Conservation (phyloP, 2,329 filamentous ascomycete species). For the Ophiostoma australiae region DNA sequence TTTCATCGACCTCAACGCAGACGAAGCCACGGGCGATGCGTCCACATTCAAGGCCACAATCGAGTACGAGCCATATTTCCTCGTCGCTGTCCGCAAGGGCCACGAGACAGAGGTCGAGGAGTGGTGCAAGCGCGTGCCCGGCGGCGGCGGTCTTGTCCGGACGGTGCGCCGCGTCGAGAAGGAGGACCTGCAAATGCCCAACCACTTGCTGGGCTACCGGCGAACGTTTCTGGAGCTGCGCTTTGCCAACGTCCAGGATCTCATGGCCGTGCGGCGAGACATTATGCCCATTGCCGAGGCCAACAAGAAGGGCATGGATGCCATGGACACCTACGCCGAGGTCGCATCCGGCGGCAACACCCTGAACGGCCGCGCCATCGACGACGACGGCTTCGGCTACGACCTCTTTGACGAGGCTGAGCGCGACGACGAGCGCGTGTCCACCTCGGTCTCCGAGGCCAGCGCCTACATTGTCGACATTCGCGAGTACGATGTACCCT, state of each 20-base stretch:
- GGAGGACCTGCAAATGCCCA: constrained; percentile 91
- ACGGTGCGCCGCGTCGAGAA: constrained; percentile 72
- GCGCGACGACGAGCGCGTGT: constrained; percentile 60
- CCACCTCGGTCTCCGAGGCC: constrained; percentile 62
- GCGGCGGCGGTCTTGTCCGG: constrained; percentile 77
- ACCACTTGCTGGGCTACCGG: constrained; percentile 87
- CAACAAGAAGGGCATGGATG: constrained; percentile 93
- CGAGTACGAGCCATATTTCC: constrained; percentile 94
- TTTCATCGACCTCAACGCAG: constrained; percentile 88
- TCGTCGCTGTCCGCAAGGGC: constrained; percentile 83
- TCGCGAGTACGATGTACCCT: constrained; percentile 97
- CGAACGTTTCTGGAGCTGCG: constrained; percentile 80
- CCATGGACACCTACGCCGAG: constrained; percentile 97
- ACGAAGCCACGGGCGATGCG: constrained; percentile 93
- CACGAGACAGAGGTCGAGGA: constrained; percentile 93
- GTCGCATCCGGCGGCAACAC: constrained; percentile 62
- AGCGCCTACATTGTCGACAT: constrained; percentile 98
- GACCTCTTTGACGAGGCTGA: constrained; percentile 88
- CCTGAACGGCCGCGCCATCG: constrained; percentile 61
- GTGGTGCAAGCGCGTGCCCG: constrained; percentile 74
- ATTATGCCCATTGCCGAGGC: constrained; percentile 90
- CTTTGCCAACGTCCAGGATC: constrained; percentile 81
- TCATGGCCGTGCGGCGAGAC: constrained; percentile 76
- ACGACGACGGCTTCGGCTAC: constrained; percentile 7
- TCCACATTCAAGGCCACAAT: constrained; percentile 92